A percentile compares a stretch with the other conserved stretches of the same genome.
Conservation (phyloP, 257 asterid species). For the Solanum clarkiae region DNA sequence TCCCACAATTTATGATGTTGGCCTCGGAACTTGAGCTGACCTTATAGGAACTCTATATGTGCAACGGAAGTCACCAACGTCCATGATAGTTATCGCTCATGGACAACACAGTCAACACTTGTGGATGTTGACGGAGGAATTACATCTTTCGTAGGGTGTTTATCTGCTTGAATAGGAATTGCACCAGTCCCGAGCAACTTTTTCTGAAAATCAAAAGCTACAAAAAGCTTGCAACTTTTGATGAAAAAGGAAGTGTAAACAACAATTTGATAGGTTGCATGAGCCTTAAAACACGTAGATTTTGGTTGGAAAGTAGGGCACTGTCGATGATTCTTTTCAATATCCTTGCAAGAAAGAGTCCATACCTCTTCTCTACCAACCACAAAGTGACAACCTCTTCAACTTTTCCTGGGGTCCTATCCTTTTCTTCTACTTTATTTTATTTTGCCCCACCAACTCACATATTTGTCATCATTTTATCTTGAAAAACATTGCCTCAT, state of each 20-base stretch:
- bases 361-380: constrained; percentile 4
- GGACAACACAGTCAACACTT: neutral
- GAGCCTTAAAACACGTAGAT: constrained; percentile 45
- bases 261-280: constrained; percentile 30
- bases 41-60: neutral
- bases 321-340: constrained; percentile 4
- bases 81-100: neutral
- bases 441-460: neutral
- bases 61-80: neutral
- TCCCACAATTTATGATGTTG: neutral
- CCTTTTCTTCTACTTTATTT: constrained; percentile 1
- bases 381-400: neutral
- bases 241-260: constrained; percentile 9
- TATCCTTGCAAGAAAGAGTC: constrained; percentile 5
- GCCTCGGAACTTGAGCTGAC: neutral
- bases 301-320: constrained; percentile 57
- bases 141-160: constrained; percentile 1
- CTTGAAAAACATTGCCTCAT: neutral
- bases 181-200: constrained; percentile 23
- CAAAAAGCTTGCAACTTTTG: constrained; percentile 34
- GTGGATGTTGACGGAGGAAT: neutral
- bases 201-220: constrained; percentile 19
- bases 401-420: neutral
- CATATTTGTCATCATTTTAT: neutral
- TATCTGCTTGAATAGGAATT: constrained; percentile 34